Conservation (phyloP, 805 yeast genomes). For the Candida cerambycidarum region DNA sequence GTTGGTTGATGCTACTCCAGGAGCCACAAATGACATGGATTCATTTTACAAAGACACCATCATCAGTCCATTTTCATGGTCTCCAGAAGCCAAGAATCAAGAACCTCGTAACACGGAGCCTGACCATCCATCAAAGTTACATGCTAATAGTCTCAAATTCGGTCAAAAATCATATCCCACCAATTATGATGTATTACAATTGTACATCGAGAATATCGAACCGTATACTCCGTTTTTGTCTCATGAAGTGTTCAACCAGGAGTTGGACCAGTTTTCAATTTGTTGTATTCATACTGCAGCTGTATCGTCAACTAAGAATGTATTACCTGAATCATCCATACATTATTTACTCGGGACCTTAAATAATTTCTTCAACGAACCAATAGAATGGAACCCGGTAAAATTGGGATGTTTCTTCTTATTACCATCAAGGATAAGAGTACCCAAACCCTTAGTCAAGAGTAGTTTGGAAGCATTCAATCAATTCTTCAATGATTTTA, state of each 20-base stretch:
- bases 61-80: slow-evolving; percentile 4
- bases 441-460: slow-evolving; percentile 10
- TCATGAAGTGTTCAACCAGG: slow-evolving; percentile 13
- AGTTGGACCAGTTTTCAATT: slow-evolving; percentile 15
- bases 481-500: slow-evolving; percentile 6
- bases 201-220: slow-evolving; percentile 16
- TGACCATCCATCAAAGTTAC: no score
- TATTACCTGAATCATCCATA: slow-evolving; percentile 12
- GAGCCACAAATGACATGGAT: background rate
- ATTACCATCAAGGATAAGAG: slow-evolving; percentile 16
- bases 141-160: background rate
- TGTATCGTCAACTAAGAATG: slow-evolving; percentile 11
- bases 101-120: background rate
- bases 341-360: slow-evolving; percentile 11
- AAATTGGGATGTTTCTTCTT: slow-evolving; percentile 20
- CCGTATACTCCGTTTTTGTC: slow-evolving; percentile 20
- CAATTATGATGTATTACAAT: slow-evolving; percentile 4
- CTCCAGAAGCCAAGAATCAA: background rate
- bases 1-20: slow-evolving; percentile 2
- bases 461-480: slow-evolving; percentile 16
- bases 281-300: slow-evolving; percentile 21
- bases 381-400: slow-evolving; percentile 15
- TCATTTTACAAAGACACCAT: background rate
- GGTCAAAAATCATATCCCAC: slow-evolving; percentile 1
- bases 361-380: slow-evolving; percentile 4